Percentiles rank a stretch among this genome's conserved stretches.
phyloP scores from a whole-genome alignment of 2,329 filamentous ascomycete species.

The Ceratocystis variospora region DNA sequence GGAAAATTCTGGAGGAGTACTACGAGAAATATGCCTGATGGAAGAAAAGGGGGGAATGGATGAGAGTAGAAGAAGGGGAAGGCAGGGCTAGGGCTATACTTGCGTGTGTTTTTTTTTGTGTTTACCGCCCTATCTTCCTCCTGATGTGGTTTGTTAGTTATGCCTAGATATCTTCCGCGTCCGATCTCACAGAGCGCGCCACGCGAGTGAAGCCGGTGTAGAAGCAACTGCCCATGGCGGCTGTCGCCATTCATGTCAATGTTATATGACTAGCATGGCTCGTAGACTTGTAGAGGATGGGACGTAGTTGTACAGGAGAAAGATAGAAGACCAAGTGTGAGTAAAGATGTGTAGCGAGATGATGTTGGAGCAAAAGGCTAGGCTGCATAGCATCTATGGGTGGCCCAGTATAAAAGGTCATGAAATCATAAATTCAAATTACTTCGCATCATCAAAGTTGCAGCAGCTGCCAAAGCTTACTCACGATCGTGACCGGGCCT shows the following conservation, averaged over 20 bases:
- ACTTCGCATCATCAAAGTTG: background rate
- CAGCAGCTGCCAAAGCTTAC: background rate
- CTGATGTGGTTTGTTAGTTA: slow-evolving; percentile 1
- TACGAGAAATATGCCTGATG: slow-evolving; percentile 30
- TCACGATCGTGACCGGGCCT: slow-evolving; percentile 2
- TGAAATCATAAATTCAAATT: background rate
- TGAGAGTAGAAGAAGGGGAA: background rate
- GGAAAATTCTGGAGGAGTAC: slow-evolving; percentile 48
- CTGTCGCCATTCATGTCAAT: background rate
- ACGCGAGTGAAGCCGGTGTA: background rate
- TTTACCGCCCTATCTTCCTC: background rate
- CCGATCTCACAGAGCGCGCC: slow-evolving; percentile 1
- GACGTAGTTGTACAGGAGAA: background rate
- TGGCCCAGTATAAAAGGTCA: background rate
- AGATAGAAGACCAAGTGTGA: background rate
- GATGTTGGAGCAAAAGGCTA: background rate
- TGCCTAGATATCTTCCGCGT: slow-evolving; percentile 5
- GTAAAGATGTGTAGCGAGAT: background rate
- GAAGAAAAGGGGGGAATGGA: background rate
- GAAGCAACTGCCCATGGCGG: background rate
- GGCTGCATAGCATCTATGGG: background rate
- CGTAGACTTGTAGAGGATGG: background rate
- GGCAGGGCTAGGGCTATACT: background rate
- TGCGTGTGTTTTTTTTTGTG: background rate
- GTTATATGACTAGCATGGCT: background rate